Evolutionary conservation across 257 asterid genomes (phyloP), one percentile per base, ranked within the genome.

Genomic region (Solanum chilense): DNA sequence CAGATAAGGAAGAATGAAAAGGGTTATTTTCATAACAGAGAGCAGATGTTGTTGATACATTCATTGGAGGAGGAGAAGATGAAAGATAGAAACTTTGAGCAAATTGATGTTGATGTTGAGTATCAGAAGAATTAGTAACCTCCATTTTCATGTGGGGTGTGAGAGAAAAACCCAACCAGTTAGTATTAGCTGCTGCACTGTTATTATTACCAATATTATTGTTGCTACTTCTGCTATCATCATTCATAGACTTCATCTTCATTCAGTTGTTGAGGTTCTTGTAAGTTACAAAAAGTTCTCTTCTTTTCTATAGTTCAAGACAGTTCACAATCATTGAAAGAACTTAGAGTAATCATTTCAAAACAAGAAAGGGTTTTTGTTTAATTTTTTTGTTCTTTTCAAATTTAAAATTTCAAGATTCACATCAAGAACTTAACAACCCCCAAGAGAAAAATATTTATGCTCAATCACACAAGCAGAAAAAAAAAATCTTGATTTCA

Each of bases 151-250:
- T 86, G 85, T 95, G 92, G 83, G 99, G 92, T 27, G 98, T 91
- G 88, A 95, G 99, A 86, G 98, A 94, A 88, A 96, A 96, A 13
- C 98, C 98, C 82, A 96, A 87, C 98, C 96, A 96, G 93, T 88
- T 91, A 86, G 83, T 78, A 49, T 42, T 86, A 56, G 81, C 75
- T 29, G 41, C 77, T 20, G 12, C 75, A 68, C 75, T 87, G 82
- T 60, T 74, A 69, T 16, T 52, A 58, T 77, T 83, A n/a, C 25
- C 15, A 7, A 18, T 60, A 23, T 33, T 37, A 47, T 49, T 66
- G 35, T 47, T 66, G 44, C 41, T 21, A 45, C 27, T 58, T 21
- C 64, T 88, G 85, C 87, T 89, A 35, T 88, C 91, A 56, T 93
- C 92, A 86, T 88, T 91, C 88, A 90, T 74, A 31, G 91, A 83